A percentile compares a stretch with the other conserved stretches of the same genome.
phyloP scores from a whole-genome alignment of 1,284 basidiomycete genomes.

The Tilletia walkeri region DNA sequence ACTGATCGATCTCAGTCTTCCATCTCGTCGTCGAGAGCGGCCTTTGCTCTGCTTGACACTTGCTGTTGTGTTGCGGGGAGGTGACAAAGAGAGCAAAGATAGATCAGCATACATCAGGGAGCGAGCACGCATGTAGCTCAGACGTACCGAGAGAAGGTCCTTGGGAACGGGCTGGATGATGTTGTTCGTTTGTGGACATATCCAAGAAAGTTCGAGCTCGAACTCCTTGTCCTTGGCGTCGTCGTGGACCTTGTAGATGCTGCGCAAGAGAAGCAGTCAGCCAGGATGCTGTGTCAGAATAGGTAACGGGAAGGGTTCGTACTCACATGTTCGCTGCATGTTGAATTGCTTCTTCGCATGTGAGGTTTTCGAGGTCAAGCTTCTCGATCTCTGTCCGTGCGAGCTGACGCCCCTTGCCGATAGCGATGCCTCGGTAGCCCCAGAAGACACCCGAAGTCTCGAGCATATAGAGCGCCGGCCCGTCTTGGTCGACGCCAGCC shows the following conservation, averaged over 20 bases:
- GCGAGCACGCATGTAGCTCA: background rate
- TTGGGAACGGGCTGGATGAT: slow-evolving; percentile 79
- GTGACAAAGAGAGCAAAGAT: slow-evolving; percentile 17
- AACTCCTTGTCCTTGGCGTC: slow-evolving; percentile 97
- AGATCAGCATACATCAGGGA: slow-evolving; percentile 14
- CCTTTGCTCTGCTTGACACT: slow-evolving; percentile 85
- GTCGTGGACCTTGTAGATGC: slow-evolving; percentile 95
- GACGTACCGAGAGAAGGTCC: slow-evolving; percentile 64
- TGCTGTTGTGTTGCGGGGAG: slow-evolving; percentile 60
- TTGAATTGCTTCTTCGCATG: slow-evolving; percentile 57
- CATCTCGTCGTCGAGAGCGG: slow-evolving; percentile 77
- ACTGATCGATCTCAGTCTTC: slow-evolving; percentile 61
- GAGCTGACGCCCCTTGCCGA: slow-evolving; percentile 92
- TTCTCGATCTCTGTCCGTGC: slow-evolving; percentile 99
- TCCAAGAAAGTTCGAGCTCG: slow-evolving; percentile 97
- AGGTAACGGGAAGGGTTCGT: background rate
- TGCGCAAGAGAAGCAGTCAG: slow-evolving; percentile 53
- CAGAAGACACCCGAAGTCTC: slow-evolving; percentile 94
- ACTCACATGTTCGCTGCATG: slow-evolving; percentile 51
- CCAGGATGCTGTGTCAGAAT: too few species aligned
- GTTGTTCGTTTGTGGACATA: slow-evolving; percentile 78
- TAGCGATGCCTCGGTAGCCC: slow-evolving; percentile 64
- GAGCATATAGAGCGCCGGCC: slow-evolving; percentile 79
- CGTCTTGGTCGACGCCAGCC: slow-evolving; percentile 78
- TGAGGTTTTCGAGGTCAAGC: slow-evolving; percentile 75